These are phyloP conservation scores for Plantago lanceolata DNA, from an alignment of 305 asterid genomes.

Conservation along the genomic window DNA sequence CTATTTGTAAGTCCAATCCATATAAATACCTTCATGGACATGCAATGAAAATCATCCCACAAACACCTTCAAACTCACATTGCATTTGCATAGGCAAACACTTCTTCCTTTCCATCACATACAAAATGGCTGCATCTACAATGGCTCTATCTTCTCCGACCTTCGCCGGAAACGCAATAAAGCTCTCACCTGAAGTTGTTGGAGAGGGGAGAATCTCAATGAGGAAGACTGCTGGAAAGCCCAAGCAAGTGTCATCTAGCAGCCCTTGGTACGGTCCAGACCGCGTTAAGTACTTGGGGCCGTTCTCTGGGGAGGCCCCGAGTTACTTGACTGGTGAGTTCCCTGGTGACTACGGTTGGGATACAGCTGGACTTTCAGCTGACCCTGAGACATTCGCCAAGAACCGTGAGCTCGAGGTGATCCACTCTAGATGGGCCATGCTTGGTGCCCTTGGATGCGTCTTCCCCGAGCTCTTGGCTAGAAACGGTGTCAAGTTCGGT, in stretches of 20 bases:
- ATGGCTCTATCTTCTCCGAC: constrained; percentile 51
- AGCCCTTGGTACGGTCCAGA: constrained; percentile 60
- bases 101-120: constrained; percentile 1
- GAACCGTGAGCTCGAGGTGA: too few relatives aligned
- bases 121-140: constrained; percentile 37
- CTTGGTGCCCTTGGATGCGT: too few relatives aligned
- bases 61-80: neutral
- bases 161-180: constrained; percentile 42
- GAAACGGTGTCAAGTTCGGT: too few relatives aligned
- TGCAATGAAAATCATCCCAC: neutral
- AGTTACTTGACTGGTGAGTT: too few relatives aligned
- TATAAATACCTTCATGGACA: constrained; percentile 7
- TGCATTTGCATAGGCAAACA: too few relatives aligned
- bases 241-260: constrained; percentile 32
- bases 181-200: constrained; percentile 30
- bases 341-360: too few relatives aligned
- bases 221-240: constrained; percentile 30
- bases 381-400: too few relatives aligned
- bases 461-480: too few relatives aligned
- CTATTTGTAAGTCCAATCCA: constrained; percentile 30
- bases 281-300: constrained; percentile 51
- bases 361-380: too few relatives aligned
- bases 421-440: too few relatives aligned
- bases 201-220: constrained; percentile 30
- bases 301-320: constrained; percentile 53